Evolutionary conservation across 768 basidiomycete species (phyloP), one percentile per base, ranked within the genome.

Genomic region (Asterophora parasitica): DNA sequence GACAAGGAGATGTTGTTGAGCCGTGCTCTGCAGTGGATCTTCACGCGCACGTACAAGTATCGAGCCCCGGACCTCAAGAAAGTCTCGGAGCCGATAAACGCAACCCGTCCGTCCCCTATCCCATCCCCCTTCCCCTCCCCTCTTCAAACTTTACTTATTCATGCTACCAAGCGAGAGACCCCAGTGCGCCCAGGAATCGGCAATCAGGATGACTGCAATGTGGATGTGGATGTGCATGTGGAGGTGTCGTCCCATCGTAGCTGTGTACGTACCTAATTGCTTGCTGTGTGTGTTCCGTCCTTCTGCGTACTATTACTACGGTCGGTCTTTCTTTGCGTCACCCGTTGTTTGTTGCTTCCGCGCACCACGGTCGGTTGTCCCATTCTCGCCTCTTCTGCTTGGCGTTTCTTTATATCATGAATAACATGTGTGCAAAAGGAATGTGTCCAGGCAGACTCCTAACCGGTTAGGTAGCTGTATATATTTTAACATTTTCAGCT

Each of bases 81-180:
- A 20, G 42, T 33, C 39, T 33, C 41, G 48, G 55, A 54, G 46
- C 44, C 46, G 12, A 53, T 51, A 62, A 51, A 23, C 23, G 23
- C 23, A 23, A 23, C 23, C 62, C 63, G 64, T 67, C 66, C 65
- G 64, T 65, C 23, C 65, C 64, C 54, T 56, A 61, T 59, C 59
- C 54, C 4, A n/a, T 35, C 27, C 13, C 31, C 38, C 40, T 40
- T 35, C 46, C 55, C 4, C 17, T 17, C 35, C 40, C 31, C 42
- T 35, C 40, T 39, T 54, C 36, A 27, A 37, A 42, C 46, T 42
- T 52, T 52, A 48, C 15, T 17, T 27, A 20, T 42, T 8, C 15
- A 23, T 12, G 37, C 17, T 43, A 38, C 20, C 17, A 11, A 46
- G 13, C 13, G 4, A n/a, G 7, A 5, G 40, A 17, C 27, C n/a